phyloP scores from a whole-genome alignment of 345 rosid genomes.

The Citrus maxima region DNA sequence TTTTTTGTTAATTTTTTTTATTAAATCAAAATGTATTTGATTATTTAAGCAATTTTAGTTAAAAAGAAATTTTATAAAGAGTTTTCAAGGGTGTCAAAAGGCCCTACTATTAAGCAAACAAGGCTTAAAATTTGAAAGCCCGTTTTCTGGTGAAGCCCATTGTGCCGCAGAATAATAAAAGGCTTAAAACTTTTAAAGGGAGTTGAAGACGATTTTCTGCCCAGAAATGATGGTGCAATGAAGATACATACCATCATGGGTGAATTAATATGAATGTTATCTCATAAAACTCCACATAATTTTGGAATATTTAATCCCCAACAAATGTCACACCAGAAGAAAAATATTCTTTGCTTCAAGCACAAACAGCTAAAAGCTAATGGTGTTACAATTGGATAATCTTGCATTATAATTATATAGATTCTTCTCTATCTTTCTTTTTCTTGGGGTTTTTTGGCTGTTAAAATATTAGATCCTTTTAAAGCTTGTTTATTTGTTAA shows the following conservation, averaged over 20 bases:
- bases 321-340: background rate
- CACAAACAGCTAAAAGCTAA: slow-evolving; percentile 1
- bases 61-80: too few species aligned
- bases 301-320: background rate
- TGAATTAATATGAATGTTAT: background rate
- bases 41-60: too few species aligned
- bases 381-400: background rate
- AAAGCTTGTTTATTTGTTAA: background rate
- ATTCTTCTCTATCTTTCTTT: background rate
- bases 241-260: background rate
- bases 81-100: too few species aligned
- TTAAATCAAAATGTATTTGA: too few species aligned
- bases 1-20: too few species aligned
- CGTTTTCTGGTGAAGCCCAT: background rate
- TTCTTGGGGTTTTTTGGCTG: background rate
- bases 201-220: too few species aligned
- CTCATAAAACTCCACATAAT: background rate
- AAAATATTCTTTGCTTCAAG: background rate
- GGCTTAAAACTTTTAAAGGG: too few species aligned
- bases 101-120: too few species aligned
- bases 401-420: background rate
- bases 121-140: background rate
- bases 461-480: slow-evolving; percentile 10
- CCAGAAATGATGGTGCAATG: background rate
- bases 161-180: too few species aligned